Evolutionary conservation across 2,329 filamentous ascomycete species (phyloP).

Genomic region (Acrocalymma vagum): DNA sequence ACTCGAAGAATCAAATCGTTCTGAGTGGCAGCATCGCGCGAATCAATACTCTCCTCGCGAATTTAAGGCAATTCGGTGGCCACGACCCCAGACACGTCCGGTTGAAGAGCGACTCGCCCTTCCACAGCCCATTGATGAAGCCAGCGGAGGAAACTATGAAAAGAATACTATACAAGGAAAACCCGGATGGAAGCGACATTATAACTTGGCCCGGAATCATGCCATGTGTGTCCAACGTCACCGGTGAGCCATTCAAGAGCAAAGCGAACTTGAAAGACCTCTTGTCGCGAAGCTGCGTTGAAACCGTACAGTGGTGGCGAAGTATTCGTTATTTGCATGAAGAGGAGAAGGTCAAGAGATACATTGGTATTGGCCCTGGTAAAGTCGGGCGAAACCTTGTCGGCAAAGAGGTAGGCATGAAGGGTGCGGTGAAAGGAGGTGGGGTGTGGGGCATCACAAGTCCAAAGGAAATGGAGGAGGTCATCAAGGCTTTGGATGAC

Average conservation of each 20-base stretch:
- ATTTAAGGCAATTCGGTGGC: slow-evolving; percentile 87
- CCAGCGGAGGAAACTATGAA: slow-evolving; percentile 81
- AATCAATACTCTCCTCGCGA: slow-evolving; percentile 82
- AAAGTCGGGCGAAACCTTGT: slow-evolving; percentile 94
- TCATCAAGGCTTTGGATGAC: slow-evolving; percentile 55
- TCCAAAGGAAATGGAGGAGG: slow-evolving; percentile 65
- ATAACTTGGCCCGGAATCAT: slow-evolving; percentile 78
- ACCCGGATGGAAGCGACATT: slow-evolving; percentile 67
- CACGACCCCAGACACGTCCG: slow-evolving; percentile 90
- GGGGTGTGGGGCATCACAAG: slow-evolving; percentile 93
- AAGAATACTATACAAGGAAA: slow-evolving; percentile 68
- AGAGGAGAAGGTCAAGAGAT: slow-evolving; percentile 79
- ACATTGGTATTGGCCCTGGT: slow-evolving; percentile 92
- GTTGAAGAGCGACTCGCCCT: slow-evolving; percentile 86
- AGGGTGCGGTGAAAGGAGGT: slow-evolving; percentile 82
- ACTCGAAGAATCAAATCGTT: slow-evolving; percentile 96
- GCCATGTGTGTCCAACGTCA: slow-evolving; percentile 87
- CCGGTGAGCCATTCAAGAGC: slow-evolving; percentile 77
- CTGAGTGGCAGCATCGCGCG: slow-evolving; percentile 85
- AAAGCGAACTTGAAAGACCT: slow-evolving; percentile 80
- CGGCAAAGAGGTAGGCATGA: slow-evolving; percentile 93
- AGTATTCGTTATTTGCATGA: slow-evolving; percentile 90
- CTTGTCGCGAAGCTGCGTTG: slow-evolving; percentile 82
- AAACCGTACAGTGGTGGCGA: slow-evolving; percentile 95
- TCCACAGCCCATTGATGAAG: slow-evolving; percentile 91